Percentiles rank a stretch among this genome's conserved stretches.
Conservation (phyloP, 768 basidiomycete genomes). For the Crucibulum laeve region DNA sequence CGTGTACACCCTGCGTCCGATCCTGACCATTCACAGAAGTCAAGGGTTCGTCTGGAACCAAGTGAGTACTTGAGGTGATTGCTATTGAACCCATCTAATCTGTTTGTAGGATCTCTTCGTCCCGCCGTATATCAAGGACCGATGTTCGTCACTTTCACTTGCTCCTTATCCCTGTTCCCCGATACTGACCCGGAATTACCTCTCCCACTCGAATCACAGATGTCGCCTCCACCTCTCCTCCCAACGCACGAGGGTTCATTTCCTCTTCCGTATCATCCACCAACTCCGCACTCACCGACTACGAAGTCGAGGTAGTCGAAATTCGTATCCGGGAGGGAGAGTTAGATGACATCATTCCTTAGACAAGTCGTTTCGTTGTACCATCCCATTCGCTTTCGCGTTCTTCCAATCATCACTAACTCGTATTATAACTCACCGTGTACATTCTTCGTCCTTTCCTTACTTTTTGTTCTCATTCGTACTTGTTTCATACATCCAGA, state of each 20-base stretch:
- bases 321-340: constrained; percentile 81
- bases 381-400: too few species aligned
- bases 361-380: constrained; percentile 14
- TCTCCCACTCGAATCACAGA: constrained; percentile 33
- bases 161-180: constrained; percentile 10
- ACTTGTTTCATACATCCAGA: too few species aligned
- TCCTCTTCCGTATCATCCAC: constrained; percentile 67
- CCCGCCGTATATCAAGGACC: constrained; percentile 85
- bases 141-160: constrained; percentile 57
- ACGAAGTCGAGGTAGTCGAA: constrained; percentile 85
- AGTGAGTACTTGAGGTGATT: constrained; percentile 36
- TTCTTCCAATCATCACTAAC: too few species aligned
- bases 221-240: constrained; percentile 80
- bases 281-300: constrained; percentile 64
- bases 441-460: too few species aligned
- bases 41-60: constrained; percentile 93
- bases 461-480: too few species aligned
- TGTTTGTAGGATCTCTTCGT: constrained; percentile 71
- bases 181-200: constrained; percentile 10
- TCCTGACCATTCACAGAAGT: constrained; percentile 81
- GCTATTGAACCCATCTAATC: constrained; percentile 5
- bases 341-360: constrained; percentile 71
- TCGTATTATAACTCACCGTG: too few species aligned
- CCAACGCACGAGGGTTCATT: constrained; percentile 60
- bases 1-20: constrained; percentile 67